Base-by-base conservation (phyloP, 495 filamentous ascomycete species). In the Penicillium goetzii region DNA sequence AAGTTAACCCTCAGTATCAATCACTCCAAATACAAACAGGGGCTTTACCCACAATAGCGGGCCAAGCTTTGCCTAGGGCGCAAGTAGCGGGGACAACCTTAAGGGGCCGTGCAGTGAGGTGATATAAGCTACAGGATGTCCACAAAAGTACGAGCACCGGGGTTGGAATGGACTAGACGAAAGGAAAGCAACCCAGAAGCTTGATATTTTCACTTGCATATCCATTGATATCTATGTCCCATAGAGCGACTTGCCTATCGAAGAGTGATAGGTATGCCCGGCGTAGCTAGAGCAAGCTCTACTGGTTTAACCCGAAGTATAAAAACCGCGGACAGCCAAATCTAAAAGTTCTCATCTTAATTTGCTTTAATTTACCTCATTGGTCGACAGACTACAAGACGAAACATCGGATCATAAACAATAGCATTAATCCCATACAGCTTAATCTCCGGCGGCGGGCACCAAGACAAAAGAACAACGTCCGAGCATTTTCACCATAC, bases 341-440 rank as follows among this genome's bases (percentile, higher is more conserved):
- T 47, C 36, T 14, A 23, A 10, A 47, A 47, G 30, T 32, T 32
- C 2, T 32, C 30, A 32, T 32, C 9, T 11, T 25, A 11, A 14
- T 1, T 47, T n/a, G n/a, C n/a, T n/a, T n/a, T 5, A 40, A 40
- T 30, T 30, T 30, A 41, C 41, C 8, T 47, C 2, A 8, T 12
- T 47, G 12, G 10, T 12, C 21, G 11, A 47, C 10, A 11, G 21
- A 25, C 43, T 25, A 47, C 43, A 47, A 25, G 43, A 12, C 1
- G 12, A 47, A 25, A 6, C 2, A 25, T 47, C 21, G 26, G 25
- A 51, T 30, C 47, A 63, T 58, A 41, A 63, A 63, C 32, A 51
- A 21, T 38, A 45, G 40, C 54, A 63, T 55, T 55, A 55, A 11
- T 33, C n/a, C 52, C 53, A 11, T 50, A 21, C 36, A 14, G 32